Evolutionary conservation across 805 yeast genomes (phyloP).

Genomic region (Kodamaea lidongshanica): DNA sequence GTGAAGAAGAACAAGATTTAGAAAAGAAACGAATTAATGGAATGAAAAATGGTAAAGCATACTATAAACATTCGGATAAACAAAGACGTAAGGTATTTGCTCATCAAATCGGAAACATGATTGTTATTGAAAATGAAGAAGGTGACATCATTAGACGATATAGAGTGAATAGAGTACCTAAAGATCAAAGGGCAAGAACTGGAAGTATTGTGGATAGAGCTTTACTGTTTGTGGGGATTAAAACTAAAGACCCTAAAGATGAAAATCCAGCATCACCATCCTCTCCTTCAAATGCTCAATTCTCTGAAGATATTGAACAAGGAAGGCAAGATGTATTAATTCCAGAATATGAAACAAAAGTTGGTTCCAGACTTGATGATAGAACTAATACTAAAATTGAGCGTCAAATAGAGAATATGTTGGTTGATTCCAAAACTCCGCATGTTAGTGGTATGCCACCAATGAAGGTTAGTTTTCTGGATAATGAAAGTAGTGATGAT

Average conservation of each 20-base stretch:
- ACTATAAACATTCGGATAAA: constrained; percentile 26
- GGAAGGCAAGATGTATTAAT: constrained; percentile 2
- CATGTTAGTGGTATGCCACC: too few species aligned
- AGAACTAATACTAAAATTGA: constrained; percentile 13
- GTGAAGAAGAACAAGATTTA: constrained; percentile 4
- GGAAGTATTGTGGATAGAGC: constrained; percentile 41
- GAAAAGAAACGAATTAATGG: constrained; percentile 9
- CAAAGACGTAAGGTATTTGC: constrained; percentile 50
- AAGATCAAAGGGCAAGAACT: constrained; percentile 20
- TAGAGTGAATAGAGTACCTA: constrained; percentile 52
- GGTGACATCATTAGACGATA: constrained; percentile 89
- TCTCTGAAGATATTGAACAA: neutral
- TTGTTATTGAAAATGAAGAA: constrained; percentile 82
- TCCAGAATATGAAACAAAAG: too few species aligned
- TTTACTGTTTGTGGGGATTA: constrained; percentile 46
- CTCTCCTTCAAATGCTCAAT: too few species aligned
- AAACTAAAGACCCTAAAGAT: too few species aligned
- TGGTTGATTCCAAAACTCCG: too few species aligned
- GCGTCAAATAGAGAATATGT: constrained; percentile 13
- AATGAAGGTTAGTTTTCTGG: too few species aligned
- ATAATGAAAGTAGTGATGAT: constrained; percentile 18
- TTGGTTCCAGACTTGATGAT: too few species aligned
- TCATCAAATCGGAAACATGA: constrained; percentile 68
- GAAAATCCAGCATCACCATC: too few species aligned
- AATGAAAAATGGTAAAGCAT: constrained; percentile 17